These are phyloP conservation scores for Tephrocybe sp. DNA, from an alignment of 768 basidiomycete genomes.

Conservation along the genomic window DNA sequence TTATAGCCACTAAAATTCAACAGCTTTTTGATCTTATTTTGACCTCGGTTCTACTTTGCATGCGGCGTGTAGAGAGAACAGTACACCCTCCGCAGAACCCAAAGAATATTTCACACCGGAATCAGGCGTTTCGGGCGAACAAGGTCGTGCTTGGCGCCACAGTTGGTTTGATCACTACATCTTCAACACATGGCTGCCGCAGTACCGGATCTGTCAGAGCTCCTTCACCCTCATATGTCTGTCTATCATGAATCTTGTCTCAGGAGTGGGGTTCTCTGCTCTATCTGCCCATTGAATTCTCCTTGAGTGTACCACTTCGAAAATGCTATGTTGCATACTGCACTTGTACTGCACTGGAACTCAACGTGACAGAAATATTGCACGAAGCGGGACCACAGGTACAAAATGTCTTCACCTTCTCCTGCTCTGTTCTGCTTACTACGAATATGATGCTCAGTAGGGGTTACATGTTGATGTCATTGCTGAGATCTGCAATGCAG, in stretches of 20 bases:
- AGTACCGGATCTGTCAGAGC: too few species aligned
- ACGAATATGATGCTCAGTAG: constrained; percentile 17
- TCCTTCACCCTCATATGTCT: too few species aligned
- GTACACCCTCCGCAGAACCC: constrained; percentile 24
- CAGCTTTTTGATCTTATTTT: constrained; percentile 20
- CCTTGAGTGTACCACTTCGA: too few species aligned
- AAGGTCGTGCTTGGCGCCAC: constrained; percentile 14
- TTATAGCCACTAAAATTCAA: constrained; percentile 7
- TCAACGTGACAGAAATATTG: constrained; percentile 30
- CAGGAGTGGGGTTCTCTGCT: too few species aligned
- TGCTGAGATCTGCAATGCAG: constrained; percentile 27
- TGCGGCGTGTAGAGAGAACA: constrained; percentile 18
- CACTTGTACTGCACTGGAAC: constrained; percentile 23
- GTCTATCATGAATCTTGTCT: too few species aligned
- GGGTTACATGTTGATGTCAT: constrained; percentile 39
- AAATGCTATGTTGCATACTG: constrained; percentile 12
- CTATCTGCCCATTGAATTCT: too few species aligned
- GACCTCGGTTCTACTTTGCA: constrained; percentile 25
- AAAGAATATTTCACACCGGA: constrained; percentile 23
- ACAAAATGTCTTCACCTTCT: background rate
- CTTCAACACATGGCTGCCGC: too few species aligned
- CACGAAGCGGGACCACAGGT: constrained; percentile 34
- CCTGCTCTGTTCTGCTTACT: background rate
- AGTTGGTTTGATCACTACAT: too few species aligned
- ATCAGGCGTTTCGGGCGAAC: constrained; percentile 27